Base-by-base conservation (phyloP, 148 eudicot genomes). In the Rhododendron simsii region DNA sequence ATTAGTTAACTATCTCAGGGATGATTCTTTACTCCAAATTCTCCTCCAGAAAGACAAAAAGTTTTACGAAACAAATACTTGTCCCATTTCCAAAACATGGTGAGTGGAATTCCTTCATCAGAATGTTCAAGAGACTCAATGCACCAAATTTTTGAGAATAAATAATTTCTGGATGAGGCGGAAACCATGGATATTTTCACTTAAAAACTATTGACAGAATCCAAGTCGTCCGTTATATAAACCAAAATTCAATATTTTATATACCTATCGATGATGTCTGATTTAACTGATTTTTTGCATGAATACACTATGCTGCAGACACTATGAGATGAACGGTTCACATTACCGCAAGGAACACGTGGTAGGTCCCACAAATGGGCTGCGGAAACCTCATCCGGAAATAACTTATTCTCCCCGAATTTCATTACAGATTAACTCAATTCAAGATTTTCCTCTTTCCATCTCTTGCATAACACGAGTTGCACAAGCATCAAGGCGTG, bases 1-100 rank as follows among this genome's bases (percentile, higher is more conserved):
- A 63, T 78, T 23, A 76, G 37, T 48, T 55, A 39, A 73, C 15
- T 48, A 12, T 39, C 28, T 83, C 87, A 87, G 81, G 21, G 65
- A 21, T 83, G 4, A 48, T 33, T 53, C n/a, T 74, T 65, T 35
- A 3, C 45, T 76, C 35, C 80, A 84, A 18, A 47, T 65, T 9
- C n/a, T 41, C 4, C 65, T 84, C 26, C 35, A 11, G 3, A 50
- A 67, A 81, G 41, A 23, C 20, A 55, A 26, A 6, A 61, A 21
- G 13, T 63, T 15, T 23, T 11, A 83, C 12, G 33, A 26, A 61
- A 55, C 37, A 82, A 14, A 37, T 55, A 21, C 2, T 35, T 37
- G 26, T 39, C 50, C 18, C 55, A 28, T 69, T 69, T 45, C 44
- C 26, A 47, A 53, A 55, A 55, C 21, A 26, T 47, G 21, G 5